Base-by-base conservation (phyloP, 164 flowering plant species). In the Magnolia kwangsiensis region DNA sequence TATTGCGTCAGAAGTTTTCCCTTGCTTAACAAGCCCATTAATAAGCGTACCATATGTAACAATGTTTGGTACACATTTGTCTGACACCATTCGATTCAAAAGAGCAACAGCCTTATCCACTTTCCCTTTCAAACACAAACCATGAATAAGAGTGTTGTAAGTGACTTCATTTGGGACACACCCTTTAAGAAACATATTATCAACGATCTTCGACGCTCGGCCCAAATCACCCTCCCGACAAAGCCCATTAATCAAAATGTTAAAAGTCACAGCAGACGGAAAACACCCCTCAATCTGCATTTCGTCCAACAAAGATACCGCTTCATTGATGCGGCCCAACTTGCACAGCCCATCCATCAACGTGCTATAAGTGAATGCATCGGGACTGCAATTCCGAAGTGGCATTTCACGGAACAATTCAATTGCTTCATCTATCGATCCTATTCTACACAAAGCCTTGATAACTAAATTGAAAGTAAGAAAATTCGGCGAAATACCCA, bases 321-420 rank as follows among this genome's bases (percentile, higher is more conserved):
- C 98, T 75, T 95, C 98, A 67, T 95, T 92, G 67, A 87, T 85
- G 74, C 97, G 86, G 71, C 80, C 78, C 71, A 83, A 89, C 81
- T 92, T 91, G 79, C 96, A 95, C 85, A 95, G 82, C 63, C 98
- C 98, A 85, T 91, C 95, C 94, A 95, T 95, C 84, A 95, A 78
- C 16, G 97, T 95, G 76, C 88, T 79, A 72, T 89, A 93, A 10
- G 98, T 93, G 77, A 85, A 93, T 1, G 71, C 87, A 87, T 92
- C 99, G 8, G 98, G 97, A 23, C 24, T 70, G 75, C 89, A 89
- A 7, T 84, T 79, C 51, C 73, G 45, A 27, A 18, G 13, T 0
- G 90, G 87, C 97, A 95, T 95, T 71, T 90, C 91, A 73, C 97
- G 84, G 65, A 94, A 91, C 63, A 84, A 55, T 65, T 88, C 90